Percentiles rank a stretch among this genome's conserved stretches.
These are phyloP conservation scores for Hyphopichia khmerensis DNA, from an alignment of 1,139 yeast species.

Conservation along the genomic window DNA sequence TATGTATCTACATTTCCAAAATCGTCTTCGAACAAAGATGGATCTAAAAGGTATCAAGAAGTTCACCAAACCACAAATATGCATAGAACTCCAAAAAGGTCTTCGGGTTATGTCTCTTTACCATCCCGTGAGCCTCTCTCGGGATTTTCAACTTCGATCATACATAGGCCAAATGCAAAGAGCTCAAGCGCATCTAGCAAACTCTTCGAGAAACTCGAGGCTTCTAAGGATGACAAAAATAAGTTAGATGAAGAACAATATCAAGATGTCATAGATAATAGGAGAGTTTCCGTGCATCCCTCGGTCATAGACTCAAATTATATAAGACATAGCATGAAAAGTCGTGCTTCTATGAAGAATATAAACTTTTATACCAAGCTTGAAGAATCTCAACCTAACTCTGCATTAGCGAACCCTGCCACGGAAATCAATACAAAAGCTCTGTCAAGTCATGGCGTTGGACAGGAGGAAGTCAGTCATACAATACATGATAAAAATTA, in stretches of 20 bases:
- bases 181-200: not conserved
- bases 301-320: conserved; percentile 1
- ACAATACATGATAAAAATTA: not conserved
- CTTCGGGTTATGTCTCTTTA: conserved; percentile 4
- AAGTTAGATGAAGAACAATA: not conserved
- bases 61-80: not conserved
- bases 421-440: no score
- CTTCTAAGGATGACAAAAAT: not conserved
- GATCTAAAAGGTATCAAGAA: not conserved
- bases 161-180: not conserved
- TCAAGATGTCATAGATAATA: not conserved
- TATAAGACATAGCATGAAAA: conserved; percentile 3
- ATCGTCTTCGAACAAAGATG: not conserved
- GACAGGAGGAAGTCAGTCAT: no score
- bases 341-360: not conserved
- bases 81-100: conserved; percentile 3
- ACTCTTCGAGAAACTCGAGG: conserved; percentile 1
- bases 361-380: not conserved
- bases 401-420: not conserved
- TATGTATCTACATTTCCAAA: not conserved
- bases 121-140: conserved; percentile 5
- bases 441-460: no score
- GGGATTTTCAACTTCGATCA: not conserved
- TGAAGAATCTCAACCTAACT: not conserved
- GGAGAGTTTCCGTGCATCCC: not conserved